phyloP scores from a whole-genome alignment of 495 filamentous ascomycete species.

The Neurospora pannonica region DNA sequence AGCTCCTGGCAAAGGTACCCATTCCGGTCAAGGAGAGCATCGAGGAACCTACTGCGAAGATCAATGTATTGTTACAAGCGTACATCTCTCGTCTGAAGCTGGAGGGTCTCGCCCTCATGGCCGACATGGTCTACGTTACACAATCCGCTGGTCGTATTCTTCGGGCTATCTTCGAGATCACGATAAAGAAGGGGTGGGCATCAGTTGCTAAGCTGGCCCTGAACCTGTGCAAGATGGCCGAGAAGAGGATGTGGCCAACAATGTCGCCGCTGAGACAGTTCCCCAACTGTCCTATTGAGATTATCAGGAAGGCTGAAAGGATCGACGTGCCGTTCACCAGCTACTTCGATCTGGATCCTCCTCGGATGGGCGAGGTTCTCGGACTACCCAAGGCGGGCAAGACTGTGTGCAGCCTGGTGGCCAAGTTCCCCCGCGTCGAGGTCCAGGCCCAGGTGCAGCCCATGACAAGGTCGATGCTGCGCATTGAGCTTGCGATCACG shows the following conservation, averaged over 20 bases:
- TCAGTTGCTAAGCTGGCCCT: constrained; percentile 87
- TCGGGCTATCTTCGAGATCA: constrained; percentile 92
- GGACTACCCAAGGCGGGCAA: constrained; percentile 86
- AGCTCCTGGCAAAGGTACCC: constrained; percentile 80
- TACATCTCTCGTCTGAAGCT: constrained; percentile 93
- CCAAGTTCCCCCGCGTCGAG: constrained; percentile 89
- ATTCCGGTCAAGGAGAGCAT: constrained; percentile 96
- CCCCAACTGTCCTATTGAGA: constrained; percentile 67
- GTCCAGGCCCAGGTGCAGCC: constrained; percentile 89
- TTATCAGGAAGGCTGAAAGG: constrained; percentile 83
- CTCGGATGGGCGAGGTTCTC: constrained; percentile 92
- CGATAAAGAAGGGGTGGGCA: constrained; percentile 91
- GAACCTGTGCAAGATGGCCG: constrained; percentile 97
- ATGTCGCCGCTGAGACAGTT: constrained; percentile 96
- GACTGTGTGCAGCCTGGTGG: constrained; percentile 71
- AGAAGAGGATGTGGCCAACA: constrained; percentile 98
- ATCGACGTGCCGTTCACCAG: constrained; percentile 90
- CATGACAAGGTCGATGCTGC: constrained; percentile 91
- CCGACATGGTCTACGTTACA: constrained; percentile 96
- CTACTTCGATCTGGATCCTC: constrained; percentile 94
- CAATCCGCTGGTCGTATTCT: constrained; percentile 96
- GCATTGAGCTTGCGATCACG: constrained; percentile 83
- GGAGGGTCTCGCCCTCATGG: constrained; percentile 92
- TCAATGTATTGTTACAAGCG: constrained; percentile 96
- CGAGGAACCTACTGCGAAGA: constrained; percentile 94